Evolutionary conservation across 305 asterid species (phyloP).

Genomic region (Lippia alba): DNA sequence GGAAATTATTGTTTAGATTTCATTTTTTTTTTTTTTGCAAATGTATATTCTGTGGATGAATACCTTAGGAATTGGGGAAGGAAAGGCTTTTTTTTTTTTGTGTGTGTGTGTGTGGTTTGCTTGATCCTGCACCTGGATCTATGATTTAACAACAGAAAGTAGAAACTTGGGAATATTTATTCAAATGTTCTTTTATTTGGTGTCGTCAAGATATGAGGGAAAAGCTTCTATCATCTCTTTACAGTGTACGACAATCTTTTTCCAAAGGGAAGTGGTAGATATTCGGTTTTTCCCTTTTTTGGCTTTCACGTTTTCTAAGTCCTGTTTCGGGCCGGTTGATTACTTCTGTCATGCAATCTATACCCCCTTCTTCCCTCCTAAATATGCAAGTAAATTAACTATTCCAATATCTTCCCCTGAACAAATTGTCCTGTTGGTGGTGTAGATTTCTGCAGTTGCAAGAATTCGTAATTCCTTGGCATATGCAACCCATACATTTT

Average conservation of each 20-base stretch:
- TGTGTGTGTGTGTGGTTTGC: not conserved
- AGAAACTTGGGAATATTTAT: not conserved
- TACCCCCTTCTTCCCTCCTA: not conserved
- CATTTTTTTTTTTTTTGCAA: not conserved
- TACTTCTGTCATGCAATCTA: no score
- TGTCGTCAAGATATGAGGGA: not conserved
- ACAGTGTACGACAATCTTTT: not conserved
- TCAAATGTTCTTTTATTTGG: not conserved
- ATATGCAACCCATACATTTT: slow-evolving; percentile 95
- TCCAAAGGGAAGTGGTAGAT: no score
- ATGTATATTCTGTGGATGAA: not conserved
- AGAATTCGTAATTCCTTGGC: slow-evolving; percentile 92
- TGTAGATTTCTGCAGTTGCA: slow-evolving; percentile 85
- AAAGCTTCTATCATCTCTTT: not conserved
- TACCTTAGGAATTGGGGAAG: not conserved
- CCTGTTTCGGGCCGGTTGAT: no score
- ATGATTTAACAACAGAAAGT: not conserved
- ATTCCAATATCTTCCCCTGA: not conserved
- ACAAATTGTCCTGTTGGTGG: slow-evolving; percentile 11
- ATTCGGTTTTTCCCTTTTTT: no score
- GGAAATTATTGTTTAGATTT: no score
- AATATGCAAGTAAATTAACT: not conserved
- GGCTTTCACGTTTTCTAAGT: no score
- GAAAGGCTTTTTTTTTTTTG: no score
- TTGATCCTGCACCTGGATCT: not conserved